Evolutionary conservation across 345 rosid species (phyloP), one percentile per base, ranked within the genome.

Genomic region (Atalantia buxifolia): DNA sequence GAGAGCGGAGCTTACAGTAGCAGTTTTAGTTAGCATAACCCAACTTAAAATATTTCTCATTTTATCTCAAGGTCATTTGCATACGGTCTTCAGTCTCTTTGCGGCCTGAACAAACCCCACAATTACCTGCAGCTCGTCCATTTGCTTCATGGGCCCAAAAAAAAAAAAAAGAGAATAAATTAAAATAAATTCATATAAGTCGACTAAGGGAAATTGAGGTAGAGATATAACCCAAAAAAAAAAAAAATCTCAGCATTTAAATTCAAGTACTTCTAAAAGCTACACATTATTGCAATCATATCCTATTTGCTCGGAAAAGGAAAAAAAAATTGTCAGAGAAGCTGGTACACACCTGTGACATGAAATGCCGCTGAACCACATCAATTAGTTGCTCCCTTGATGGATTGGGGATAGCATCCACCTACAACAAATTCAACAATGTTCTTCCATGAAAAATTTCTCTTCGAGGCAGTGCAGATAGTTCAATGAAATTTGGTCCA

Each of bases 61-160:
- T 33, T 72, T 81, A 50, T 74, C 85, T 71, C 22, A 8, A 55
- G 75, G 64, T 84, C 81, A 84, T 76, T 84, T 90, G 91, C 95
- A 86, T 62, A 84, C 85, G 0, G 87, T 89, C 91, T 89, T 94
- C 89, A 87, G 82, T 80, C 89, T 87, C 89, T 89, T 92, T 1
- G 97, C 98, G 1, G 97, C 97, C 69, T 94, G 93, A 81, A 94
- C 99, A 55, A 94, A 96, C 78, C 99, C 99, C 79, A 91, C 86
- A 12, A 95, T 89, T 38, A 95, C 99, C 85, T 93, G 99, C 89
- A 92, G 84, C 97, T 94, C 98, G 63, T 96, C 99, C 97, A 96
- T 86, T 87, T 92, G 88, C 98, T 96, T 70, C 88, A 79, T 45
- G 50, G 50, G 18, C 66, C 70, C 68, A 45, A 30, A 77, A 31